Evolutionary conservation across 2,329 filamentous ascomycete genomes (phyloP).

Genomic region (Sphaerostilbella broomeana): DNA sequence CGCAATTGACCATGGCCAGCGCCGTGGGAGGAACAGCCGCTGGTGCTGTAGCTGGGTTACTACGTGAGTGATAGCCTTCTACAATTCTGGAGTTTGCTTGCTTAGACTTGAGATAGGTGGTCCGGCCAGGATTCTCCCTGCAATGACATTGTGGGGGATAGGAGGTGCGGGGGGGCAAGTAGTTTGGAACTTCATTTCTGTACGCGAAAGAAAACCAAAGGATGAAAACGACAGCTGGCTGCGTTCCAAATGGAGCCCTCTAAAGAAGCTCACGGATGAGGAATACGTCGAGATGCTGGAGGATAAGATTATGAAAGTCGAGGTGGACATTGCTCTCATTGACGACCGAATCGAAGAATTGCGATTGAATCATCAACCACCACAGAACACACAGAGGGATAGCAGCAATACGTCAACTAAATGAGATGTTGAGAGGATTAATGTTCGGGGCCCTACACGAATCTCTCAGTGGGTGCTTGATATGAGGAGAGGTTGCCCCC

Average conservation of each 20-base stretch:
- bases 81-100: not conserved
- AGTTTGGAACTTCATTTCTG: slow-evolving; percentile 27
- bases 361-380: no score
- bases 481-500: no score
- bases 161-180: slow-evolving; percentile 35
- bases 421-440: no score
- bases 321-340: slow-evolving; percentile 70
- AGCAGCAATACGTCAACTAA: no score
- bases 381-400: no score
- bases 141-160: slow-evolving; percentile 41
- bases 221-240: slow-evolving; percentile 37
- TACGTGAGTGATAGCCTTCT: slow-evolving; percentile 36
- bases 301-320: slow-evolving; percentile 63
- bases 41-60: slow-evolving; percentile 51
- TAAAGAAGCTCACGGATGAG: slow-evolving; percentile 62
- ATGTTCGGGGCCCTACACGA: no score
- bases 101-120: slow-evolving; percentile 36
- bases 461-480: no score
- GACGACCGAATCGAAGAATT: slow-evolving; percentile 75
- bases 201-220: slow-evolving; percentile 22
- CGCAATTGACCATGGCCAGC: slow-evolving; percentile 61
- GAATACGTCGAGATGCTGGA: slow-evolving; percentile 65
- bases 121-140: slow-evolving; percentile 46
- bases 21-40: slow-evolving; percentile 64
- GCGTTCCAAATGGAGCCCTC: slow-evolving; percentile 63